A percentile compares a stretch with the other conserved stretches of the same genome.
Conservation (phyloP, 1,284 basidiomycete genomes). For the Fomitopsis schrenkii region DNA sequence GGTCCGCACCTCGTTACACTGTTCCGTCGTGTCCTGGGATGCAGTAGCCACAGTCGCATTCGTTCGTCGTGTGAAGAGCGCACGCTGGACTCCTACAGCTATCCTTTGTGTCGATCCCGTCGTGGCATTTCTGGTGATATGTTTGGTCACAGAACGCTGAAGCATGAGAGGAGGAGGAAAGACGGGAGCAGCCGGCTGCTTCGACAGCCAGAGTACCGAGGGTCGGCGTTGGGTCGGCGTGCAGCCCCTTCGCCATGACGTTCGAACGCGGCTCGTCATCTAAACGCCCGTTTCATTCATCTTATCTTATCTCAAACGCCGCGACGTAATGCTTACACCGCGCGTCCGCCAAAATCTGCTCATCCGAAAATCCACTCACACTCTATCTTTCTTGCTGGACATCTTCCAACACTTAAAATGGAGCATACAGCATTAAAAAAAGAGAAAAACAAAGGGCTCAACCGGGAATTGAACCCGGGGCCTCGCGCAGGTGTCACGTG, state of each 20-base stretch:
- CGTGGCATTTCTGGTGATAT: neutral
- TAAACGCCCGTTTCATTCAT: neutral
- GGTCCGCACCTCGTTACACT: neutral
- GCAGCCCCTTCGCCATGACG: neutral
- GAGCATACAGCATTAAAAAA: no score
- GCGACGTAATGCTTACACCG: neutral
- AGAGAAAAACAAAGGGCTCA: constrained; percentile 25
- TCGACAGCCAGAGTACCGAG: neutral
- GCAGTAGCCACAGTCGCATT: neutral
- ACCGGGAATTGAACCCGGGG: constrained; percentile 45
- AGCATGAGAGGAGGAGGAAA: neutral
- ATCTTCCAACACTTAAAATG: no score
- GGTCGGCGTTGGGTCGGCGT: no score
- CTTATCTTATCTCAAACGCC: neutral
- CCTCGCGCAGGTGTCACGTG: constrained; percentile 20
- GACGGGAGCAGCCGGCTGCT: neutral
- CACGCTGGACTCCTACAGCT: neutral
- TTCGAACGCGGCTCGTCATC: neutral
- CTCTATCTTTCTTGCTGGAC: no score
- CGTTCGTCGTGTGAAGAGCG: neutral
- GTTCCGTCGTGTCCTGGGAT: neutral
- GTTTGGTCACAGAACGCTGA: neutral
- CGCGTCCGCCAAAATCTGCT: no score
- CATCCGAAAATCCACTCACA: no score
- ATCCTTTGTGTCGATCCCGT: neutral